A percentile compares a stretch with the other conserved stretches of the same genome.
Conservation (phyloP, 2,329 filamentous ascomycete species). For the Aureobasidium sp. region DNA sequence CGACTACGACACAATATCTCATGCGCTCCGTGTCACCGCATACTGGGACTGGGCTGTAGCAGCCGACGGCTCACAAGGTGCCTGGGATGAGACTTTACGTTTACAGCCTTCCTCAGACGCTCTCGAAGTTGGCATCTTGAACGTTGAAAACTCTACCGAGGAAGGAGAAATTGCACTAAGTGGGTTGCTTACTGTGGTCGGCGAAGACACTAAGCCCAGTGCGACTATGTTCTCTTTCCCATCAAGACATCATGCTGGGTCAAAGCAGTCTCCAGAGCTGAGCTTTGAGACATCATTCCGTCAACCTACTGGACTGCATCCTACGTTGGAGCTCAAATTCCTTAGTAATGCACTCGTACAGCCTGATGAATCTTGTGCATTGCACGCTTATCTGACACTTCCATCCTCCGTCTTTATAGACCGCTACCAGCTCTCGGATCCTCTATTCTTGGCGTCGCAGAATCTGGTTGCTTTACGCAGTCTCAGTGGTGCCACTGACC, state of each 20-base stretch:
- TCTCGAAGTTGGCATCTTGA: constrained; percentile 75
- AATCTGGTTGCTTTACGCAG: constrained; percentile 64
- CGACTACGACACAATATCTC: constrained; percentile 64
- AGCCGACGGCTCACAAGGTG: constrained; percentile 22
- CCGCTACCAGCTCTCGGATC: constrained; percentile 72
- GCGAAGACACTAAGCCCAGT: constrained; percentile 62
- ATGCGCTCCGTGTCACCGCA: constrained; percentile 57
- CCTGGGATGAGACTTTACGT: constrained; percentile 39
- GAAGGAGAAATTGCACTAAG: constrained; percentile 69
- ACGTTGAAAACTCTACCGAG: constrained; percentile 56
- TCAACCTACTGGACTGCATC: constrained; percentile 74
- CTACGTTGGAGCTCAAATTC: constrained; percentile 64
- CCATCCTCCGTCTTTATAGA: constrained; percentile 78
- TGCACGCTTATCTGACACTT: constrained; percentile 76
- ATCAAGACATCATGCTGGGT: constrained; percentile 62
- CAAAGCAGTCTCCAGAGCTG: constrained; percentile 28
- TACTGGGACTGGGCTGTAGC: constrained; percentile 45
- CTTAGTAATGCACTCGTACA: constrained; percentile 44
- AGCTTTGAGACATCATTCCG: constrained; percentile 56
- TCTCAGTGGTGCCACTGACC: constrained; percentile 70
- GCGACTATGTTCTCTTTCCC: constrained; percentile 78
- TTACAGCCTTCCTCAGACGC: constrained; percentile 38
- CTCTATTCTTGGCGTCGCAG: constrained; percentile 72
- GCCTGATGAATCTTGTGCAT: constrained; percentile 52
- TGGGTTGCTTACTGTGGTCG: constrained; percentile 71